Conservation (phyloP, 495 filamentous ascomycete genomes). For the Podospora pseudocomata region DNA sequence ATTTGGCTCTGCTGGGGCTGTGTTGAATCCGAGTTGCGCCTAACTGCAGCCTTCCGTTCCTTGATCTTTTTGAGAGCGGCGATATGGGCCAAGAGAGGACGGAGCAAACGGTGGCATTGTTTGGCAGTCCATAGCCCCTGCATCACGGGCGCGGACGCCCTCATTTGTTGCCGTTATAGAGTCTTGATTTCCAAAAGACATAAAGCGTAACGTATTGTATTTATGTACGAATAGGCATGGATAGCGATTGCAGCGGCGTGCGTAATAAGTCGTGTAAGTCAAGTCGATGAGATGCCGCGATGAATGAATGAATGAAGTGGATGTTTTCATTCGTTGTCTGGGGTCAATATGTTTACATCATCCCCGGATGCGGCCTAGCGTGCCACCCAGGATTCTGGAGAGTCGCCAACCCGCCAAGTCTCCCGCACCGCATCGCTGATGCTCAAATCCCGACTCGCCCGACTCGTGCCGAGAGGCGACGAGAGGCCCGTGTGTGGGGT, state of each 20-base stretch:
- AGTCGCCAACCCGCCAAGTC: not conserved
- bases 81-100: conserved; percentile 52
- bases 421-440: not conserved
- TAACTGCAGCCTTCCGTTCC: conserved; percentile 5
- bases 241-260: not conserved
- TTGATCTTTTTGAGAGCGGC: conserved; percentile 47
- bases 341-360: conserved; percentile 17
- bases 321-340: conserved; percentile 7
- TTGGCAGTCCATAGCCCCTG: conserved; percentile 51
- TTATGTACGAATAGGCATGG: not conserved
- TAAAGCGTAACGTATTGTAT: not conserved
- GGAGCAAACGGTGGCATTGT: conserved; percentile 53
- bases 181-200: not conserved
- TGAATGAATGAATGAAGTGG: conserved; percentile 2
- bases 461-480: conserved; percentile 14
- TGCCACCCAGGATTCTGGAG: not conserved
- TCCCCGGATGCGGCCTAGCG: conserved; percentile 24
- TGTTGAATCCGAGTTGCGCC: not conserved
- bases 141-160: not conserved
- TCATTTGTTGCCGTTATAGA: not conserved
- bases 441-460: conserved; percentile 14
- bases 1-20: not conserved
- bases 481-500: conserved; percentile 9
- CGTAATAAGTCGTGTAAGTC: not conserved
- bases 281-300: conserved; percentile 6